Conservation (phyloP, 129 eudicot species). For the Scalesia atractyloides region DNA sequence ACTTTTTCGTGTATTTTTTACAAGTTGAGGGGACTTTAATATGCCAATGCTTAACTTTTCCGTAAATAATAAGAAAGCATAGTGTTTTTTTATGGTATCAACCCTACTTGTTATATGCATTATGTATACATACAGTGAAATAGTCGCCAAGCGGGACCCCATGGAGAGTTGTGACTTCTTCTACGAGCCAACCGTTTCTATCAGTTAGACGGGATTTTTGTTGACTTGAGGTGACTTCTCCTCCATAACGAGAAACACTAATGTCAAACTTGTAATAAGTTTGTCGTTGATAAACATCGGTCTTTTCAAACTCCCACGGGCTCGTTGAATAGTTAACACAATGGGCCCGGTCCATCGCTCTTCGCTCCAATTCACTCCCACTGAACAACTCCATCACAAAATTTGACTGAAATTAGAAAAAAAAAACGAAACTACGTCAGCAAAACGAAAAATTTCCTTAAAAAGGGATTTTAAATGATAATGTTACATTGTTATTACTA, state of each 20-base stretch:
- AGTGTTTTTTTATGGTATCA: no score
- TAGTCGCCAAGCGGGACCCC: conserved; percentile 95
- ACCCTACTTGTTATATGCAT: background rate
- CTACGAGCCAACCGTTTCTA: conserved; percentile 86
- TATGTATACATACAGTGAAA: conserved; percentile 61
- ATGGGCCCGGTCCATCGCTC: conserved; percentile 85
- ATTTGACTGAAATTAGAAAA: conserved; percentile 51
- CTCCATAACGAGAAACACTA: conserved; percentile 74
- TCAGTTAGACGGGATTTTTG: conserved; percentile 76
- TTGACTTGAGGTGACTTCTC: conserved; percentile 92
- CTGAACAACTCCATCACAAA: conserved; percentile 86
- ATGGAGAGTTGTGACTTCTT: conserved; percentile 94
- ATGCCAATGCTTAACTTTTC: no score
- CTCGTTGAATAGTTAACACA: conserved; percentile 84
- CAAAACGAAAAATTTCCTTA: background rate
- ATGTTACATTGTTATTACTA: background rate
- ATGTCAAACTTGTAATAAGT: conserved; percentile 76
- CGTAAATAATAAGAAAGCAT: no score
- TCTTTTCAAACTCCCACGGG: conserved; percentile 87
- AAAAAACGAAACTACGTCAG: conserved; percentile 3
- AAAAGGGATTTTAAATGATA: background rate
- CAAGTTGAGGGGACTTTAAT: no score
- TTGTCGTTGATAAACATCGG: conserved; percentile 84
- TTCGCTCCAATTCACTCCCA: conserved; percentile 75
- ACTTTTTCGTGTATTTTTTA: no score